Evolutionary conservation across 768 basidiomycete species (phyloP).

Genomic region (Fomitopsis serialis): DNA sequence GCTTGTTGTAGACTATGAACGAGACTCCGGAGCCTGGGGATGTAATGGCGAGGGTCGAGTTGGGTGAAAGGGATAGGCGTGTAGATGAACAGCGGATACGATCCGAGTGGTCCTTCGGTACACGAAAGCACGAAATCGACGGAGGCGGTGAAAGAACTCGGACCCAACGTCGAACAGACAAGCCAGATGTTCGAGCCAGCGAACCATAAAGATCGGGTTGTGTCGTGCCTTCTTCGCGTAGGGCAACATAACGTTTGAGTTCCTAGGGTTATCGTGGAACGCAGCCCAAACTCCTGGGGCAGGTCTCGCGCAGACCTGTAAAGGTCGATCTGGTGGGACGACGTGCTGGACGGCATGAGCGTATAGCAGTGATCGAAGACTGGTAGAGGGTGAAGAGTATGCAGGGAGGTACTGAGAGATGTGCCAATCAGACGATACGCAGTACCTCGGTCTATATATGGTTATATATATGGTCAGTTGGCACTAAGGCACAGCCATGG

Average conservation of each 20-base stretch:
- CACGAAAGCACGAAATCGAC: constrained; percentile 55
- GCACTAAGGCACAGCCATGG: too few species aligned
- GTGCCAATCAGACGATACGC: too few species aligned
- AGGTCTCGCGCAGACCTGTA: constrained; percentile 25
- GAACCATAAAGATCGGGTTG: background rate
- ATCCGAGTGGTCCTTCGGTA: constrained; percentile 47
- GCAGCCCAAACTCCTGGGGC: constrained; percentile 30
- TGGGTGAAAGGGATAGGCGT: constrained; percentile 15
- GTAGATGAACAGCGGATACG: constrained; percentile 66
- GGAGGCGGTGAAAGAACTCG: background rate
- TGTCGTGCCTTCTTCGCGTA: constrained; percentile 29
- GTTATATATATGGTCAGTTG: too few species aligned
- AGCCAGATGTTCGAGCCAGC: constrained; percentile 26
- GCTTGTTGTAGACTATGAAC: constrained; percentile 31
- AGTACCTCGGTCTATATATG: too few species aligned
- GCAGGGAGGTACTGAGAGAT: too few species aligned
- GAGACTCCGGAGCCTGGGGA: constrained; percentile 37
- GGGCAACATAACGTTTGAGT: constrained; percentile 39
- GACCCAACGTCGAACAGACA: constrained; percentile 11
- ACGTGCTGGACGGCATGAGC: background rate
- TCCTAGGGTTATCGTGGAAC: constrained; percentile 30
- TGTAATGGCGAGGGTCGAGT: constrained; percentile 33
- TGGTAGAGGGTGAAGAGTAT: too few species aligned
- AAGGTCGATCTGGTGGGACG: background rate
- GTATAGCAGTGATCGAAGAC: background rate